Base-by-base conservation (phyloP, 768 basidiomycete genomes). In the Saitozyma podzolica region DNA sequence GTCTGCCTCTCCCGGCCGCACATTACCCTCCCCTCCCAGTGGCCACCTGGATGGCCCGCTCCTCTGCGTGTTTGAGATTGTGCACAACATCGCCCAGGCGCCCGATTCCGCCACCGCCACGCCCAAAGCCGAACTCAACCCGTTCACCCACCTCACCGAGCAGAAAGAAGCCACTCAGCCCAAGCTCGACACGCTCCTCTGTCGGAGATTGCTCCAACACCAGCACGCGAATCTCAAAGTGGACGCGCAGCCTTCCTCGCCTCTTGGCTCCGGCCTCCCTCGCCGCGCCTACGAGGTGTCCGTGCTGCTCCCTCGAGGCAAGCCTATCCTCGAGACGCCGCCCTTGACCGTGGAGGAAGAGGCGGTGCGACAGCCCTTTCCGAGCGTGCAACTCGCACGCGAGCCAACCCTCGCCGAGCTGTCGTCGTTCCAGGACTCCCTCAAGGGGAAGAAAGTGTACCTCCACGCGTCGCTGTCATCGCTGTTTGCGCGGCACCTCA, bases 401-500 rank as follows among this genome's bases (percentile, higher is more conserved):
- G 92, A 98, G 65, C 92, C 95, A 0, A 87, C 88, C 5, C 77
- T 96, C 19, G 86, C 87, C 55, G 89, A 94, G 63, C 83, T 99
- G 41, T 81, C 84, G 4, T 80, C 84, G 11, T 98, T 98, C 80
- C 86, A 88, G 8, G 91, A 92, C 66, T 86, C 85, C 6, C 80
- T 98, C 54, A 87, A 87, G 72, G 91, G 92, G 13, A 91, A 88
- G 80, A 88, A 85, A 68, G 94, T 89, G 0, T 86, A 85, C 0
- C 80, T 99, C 37, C 90, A 94, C 73, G 91, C 95, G 8, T 88
- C 86, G 72, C 85, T 91, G n/a, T 86, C 85, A 66, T 90, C 91
- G 47, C 86, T 88, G 2, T 99, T 97, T 73, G 94, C 93, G 0
- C 90, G 89, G 56, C 91, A 96, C 78, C 82, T 99, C 42, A 93